Conservation (phyloP, 192 early-diverging fungal genomes). For the Coemansia nantahalensis region DNA sequence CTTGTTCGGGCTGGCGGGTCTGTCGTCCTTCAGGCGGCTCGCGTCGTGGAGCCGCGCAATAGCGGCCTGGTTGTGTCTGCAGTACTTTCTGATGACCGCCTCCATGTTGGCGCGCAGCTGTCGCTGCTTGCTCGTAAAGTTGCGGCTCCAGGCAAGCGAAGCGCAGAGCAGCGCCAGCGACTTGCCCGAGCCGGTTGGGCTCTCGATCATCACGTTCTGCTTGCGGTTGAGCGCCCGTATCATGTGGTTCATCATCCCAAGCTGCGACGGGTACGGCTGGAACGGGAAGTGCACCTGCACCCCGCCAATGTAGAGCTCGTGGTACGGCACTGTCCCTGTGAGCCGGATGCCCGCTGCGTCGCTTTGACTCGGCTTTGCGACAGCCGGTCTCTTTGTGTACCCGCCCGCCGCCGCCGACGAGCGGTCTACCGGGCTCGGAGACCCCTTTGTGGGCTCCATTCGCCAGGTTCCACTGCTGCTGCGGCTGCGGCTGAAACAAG, state of each 20-base stretch:
- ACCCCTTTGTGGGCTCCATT: too few relatives aligned
- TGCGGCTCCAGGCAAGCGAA: constrained; percentile 61
- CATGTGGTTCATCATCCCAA: constrained; percentile 65
- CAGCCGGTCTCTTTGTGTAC: too few relatives aligned
- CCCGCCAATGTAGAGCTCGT: constrained; percentile 48
- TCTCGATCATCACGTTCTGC: constrained; percentile 68
- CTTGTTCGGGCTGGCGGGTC: too few relatives aligned
- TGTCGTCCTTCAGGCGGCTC: background rate
- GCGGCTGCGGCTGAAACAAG: too few relatives aligned
- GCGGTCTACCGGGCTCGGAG: too few relatives aligned
- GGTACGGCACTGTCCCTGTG: background rate
- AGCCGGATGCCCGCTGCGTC: constrained; percentile 6
- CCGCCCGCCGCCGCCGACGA: too few relatives aligned
- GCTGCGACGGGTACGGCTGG: constrained; percentile 63
- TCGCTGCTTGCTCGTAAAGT: constrained; percentile 38
- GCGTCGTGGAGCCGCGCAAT: background rate
- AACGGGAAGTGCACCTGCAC: constrained; percentile 64
- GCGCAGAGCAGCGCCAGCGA: constrained; percentile 71
- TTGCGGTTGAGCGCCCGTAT: constrained; percentile 51
- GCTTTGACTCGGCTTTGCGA: too few relatives aligned
- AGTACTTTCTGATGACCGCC: constrained; percentile 41
- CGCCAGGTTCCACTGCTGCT: too few relatives aligned
- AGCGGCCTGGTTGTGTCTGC: constrained; percentile 32
- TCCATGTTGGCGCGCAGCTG: constrained; percentile 29
- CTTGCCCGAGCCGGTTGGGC: constrained; percentile 79